Evolutionary conservation across 192 early-diverging fungal genomes (phyloP), one percentile per base, ranked within the genome.

Genomic region (Backusella australiensis): DNA sequence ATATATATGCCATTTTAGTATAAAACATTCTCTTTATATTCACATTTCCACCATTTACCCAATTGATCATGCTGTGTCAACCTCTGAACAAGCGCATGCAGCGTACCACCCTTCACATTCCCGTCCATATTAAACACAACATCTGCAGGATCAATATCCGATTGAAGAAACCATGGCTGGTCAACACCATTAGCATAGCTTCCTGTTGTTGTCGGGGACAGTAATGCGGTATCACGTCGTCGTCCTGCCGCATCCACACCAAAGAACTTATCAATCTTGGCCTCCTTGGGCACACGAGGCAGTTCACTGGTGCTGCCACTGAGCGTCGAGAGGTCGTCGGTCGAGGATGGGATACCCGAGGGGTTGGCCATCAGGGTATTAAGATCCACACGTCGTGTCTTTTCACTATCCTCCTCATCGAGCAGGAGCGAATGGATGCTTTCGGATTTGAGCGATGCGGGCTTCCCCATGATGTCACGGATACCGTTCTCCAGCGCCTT

Each of bases 81-180:
- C 9, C 93, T 83, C 83, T 96, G 94, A 21, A 96, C 85, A 12
- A 96, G 81, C 34, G 93, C 93, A 2, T 77, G 69, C n/a, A 96
- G 83, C 17, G 93, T 95, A 49, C 93, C 94, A 73, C 94, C 95
- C 73, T 92, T 93, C 44, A 96, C 93, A 74, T 91, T 85, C 8
- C 92, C 93, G 53, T 96, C 94, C 82, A 84, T 88, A 80, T 91
- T 93, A 76, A 93, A 88, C 11, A 92, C 78, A 63, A 96, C 82
- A 7, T 93, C 93, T 29, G 89, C 83, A 6, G 86, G 81, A 5
- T 70, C 63, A 66, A 90, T 88, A 74, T 94, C 93, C 69, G 91
- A 83, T 39, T 81, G 78, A 53, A 96, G 82, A 69, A 87, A 96
- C 89, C 89, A 91, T 1, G 87, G 17, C 1, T 19, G 23, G 17